These are phyloP conservation scores for Geosmithia morbida DNA, from an alignment of 2,329 filamentous ascomycete genomes.

Conservation along the genomic window DNA sequence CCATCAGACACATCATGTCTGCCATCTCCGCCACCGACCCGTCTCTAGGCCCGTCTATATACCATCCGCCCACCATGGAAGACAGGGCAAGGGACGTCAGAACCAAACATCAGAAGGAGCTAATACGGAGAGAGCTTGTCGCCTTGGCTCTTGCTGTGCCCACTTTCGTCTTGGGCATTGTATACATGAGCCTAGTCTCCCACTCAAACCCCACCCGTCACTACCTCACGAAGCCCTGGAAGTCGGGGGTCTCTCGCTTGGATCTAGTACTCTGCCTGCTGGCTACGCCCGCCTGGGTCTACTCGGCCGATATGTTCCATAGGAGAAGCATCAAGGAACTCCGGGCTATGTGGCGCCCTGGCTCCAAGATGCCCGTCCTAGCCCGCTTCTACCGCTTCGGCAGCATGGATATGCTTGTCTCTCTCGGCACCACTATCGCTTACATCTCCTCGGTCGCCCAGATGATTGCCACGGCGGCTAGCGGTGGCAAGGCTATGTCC, in stretches of 20 bases:
- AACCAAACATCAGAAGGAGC: constrained; percentile 49
- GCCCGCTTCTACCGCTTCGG: constrained; percentile 83
- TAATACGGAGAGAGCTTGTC: constrained; percentile 57
- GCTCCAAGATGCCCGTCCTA: constrained; percentile 57
- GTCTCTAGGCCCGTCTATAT: constrained; percentile 52
- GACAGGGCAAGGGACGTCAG: constrained; percentile 65
- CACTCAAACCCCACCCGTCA: constrained; percentile 24
- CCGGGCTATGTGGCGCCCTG: constrained; percentile 58
- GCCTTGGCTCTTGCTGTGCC: constrained; percentile 61
- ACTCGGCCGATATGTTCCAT: constrained; percentile 77
- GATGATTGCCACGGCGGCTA: constrained; percentile 48
- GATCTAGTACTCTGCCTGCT: constrained; percentile 72
- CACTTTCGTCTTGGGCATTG: constrained; percentile 74
- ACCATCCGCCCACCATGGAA: constrained; percentile 71
- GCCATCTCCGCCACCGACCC: constrained; percentile 53
- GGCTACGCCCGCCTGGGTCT: constrained; percentile 77
- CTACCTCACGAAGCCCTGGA: constrained; percentile 58
- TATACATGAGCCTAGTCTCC: constrained; percentile 76
- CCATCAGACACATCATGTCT: constrained; percentile 58
- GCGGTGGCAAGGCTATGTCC: constrained; percentile 18
- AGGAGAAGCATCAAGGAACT: constrained; percentile 66
- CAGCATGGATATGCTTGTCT: constrained; percentile 93
- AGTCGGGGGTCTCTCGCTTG: constrained; percentile 57
- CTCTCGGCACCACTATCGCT: constrained; percentile 73
- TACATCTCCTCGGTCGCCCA: constrained; percentile 73